phyloP scores from a whole-genome alignment of 2,329 filamentous ascomycete genomes.

The Sclerotinia spermophila region DNA sequence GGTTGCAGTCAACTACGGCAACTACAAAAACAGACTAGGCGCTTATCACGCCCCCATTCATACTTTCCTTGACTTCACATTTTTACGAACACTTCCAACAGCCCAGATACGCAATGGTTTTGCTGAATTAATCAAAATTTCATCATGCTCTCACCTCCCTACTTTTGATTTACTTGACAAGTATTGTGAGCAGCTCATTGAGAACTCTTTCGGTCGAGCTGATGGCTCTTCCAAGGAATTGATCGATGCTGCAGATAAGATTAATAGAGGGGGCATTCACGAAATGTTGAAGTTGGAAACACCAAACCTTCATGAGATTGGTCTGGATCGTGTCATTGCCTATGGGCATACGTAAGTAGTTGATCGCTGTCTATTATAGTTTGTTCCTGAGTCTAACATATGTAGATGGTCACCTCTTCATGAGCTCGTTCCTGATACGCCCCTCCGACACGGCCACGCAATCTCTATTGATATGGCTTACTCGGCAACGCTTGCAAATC shows the following conservation, averaged over 20 bases:
- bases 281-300: slow-evolving; percentile 73
- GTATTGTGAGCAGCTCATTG: slow-evolving; percentile 65
- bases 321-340: slow-evolving; percentile 67
- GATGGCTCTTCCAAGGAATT: slow-evolving; percentile 55
- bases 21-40: slow-evolving; percentile 71
- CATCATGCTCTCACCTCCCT: slow-evolving; percentile 61
- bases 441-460: slow-evolving; percentile 68
- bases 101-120: slow-evolving; percentile 71
- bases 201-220: slow-evolving; percentile 59
- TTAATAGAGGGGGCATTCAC: slow-evolving; percentile 65
- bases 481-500: slow-evolving; percentile 63
- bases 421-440: slow-evolving; percentile 64
- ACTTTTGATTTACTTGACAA: slow-evolving; percentile 67
- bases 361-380: no score
- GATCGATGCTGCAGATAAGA: slow-evolving; percentile 58
- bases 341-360: slow-evolving; percentile 62
- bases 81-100: slow-evolving; percentile 63
- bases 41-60: slow-evolving; percentile 70
- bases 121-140: slow-evolving; percentile 73
- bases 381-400: neutral
- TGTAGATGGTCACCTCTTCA: slow-evolving; percentile 61
- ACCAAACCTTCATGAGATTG: slow-evolving; percentile 64
- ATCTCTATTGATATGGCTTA: slow-evolving; percentile 76
- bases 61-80: slow-evolving; percentile 71
- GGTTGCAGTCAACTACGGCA: slow-evolving; percentile 73